Base-by-base conservation (phyloP, 1,139 yeast species). In the Saccharomyces hybrid region DNA sequence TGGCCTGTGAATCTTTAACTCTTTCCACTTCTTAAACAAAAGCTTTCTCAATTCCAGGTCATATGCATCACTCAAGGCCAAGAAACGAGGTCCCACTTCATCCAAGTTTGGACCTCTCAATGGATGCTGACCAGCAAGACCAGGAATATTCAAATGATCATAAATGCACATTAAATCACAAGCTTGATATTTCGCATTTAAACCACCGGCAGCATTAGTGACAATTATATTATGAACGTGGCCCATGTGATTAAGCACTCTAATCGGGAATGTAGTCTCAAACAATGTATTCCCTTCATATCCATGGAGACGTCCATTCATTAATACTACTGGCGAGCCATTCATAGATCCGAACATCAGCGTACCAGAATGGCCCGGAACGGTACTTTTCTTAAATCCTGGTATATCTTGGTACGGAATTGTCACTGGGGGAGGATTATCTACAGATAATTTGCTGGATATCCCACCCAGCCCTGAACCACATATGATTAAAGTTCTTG, bases 401-500 rank as follows among this genome's bases (percentile, higher is more conserved):
- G 98, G 97, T 52, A 93, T 87, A 0, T 78, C 76, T 5, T 70
- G 63, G 68, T 90, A 93, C 0, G 84, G 73, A 34, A 93, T 76
- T 4, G 61, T 78, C 80, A 47, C 80, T 69, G 58, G 75, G 59
- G 54, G 68, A 70, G 50, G 79, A 69, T 50, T 46, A 3, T 48
- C 25, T 71, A 38, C 71, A 69, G 56, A 85, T 67, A 59, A 77
- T 70, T 65, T 59, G 52, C 80, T 75, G 1, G 93, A 86, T 53
- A 93, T 84, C 0, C 96, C 96, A 8, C 97, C 96, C n/a, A 93
- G 76, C 0, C 98, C 98, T 2, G 97, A 88, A 5, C 99, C 98
- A 73, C 98, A 91, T 52, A 93, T 86, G 61, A 93, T 86, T 63
- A 91, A 80, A 0, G 82, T 85, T 56, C 82, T 74, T 0, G 95